Evolutionary conservation across 2,329 filamentous ascomycete species (phyloP).

Genomic region (Fusarium sterilihyphosum): DNA sequence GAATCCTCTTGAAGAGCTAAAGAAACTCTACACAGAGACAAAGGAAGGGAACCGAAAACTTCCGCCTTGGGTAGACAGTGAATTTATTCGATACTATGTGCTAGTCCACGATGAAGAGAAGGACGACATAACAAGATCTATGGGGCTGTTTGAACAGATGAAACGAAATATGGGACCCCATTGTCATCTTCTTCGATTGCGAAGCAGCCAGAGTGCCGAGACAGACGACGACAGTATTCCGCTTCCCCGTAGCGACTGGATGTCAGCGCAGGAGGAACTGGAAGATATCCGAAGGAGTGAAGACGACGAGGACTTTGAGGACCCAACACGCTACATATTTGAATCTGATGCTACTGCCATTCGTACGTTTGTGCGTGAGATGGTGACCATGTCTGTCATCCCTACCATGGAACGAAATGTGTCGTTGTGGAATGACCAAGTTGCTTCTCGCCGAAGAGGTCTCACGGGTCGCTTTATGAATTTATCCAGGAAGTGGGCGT

Average conservation of each 20-base stretch:
- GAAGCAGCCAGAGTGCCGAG: slow-evolving; percentile 84
- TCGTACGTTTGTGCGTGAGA: slow-evolving; percentile 88
- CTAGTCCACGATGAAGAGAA: slow-evolving; percentile 95
- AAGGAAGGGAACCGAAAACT: slow-evolving; percentile 77
- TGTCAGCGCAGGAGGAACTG: slow-evolving; percentile 86
- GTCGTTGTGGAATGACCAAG: slow-evolving; percentile 95
- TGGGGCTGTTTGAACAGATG: slow-evolving; percentile 96
- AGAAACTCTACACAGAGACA: slow-evolving; percentile 86
- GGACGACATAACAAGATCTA: slow-evolving; percentile 91
- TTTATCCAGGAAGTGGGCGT: slow-evolving; percentile 89
- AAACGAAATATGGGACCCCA: slow-evolving; percentile 97
- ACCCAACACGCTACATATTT: slow-evolving; percentile 82
- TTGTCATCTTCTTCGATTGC: slow-evolving; percentile 88
- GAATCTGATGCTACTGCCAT: slow-evolving; percentile 92
- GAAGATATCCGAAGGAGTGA: slow-evolving; percentile 76
- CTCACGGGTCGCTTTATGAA: slow-evolving; percentile 94
- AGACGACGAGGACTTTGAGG: slow-evolving; percentile 73
- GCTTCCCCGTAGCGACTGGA: slow-evolving; percentile 86
- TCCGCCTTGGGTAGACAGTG: slow-evolving; percentile 87
- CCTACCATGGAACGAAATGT: slow-evolving; percentile 96
- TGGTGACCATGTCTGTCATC: slow-evolving; percentile 93
- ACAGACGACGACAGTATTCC: slow-evolving; percentile 91
- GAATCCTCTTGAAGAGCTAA: slow-evolving; percentile 85
- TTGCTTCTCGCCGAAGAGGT: slow-evolving; percentile 88
- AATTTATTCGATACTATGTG: slow-evolving; percentile 96